A percentile compares a stretch with the other conserved stretches of the same genome.
phyloP scores from a whole-genome alignment of 1,139 yeast genomes.

The Suhomyces choctaworum region DNA sequence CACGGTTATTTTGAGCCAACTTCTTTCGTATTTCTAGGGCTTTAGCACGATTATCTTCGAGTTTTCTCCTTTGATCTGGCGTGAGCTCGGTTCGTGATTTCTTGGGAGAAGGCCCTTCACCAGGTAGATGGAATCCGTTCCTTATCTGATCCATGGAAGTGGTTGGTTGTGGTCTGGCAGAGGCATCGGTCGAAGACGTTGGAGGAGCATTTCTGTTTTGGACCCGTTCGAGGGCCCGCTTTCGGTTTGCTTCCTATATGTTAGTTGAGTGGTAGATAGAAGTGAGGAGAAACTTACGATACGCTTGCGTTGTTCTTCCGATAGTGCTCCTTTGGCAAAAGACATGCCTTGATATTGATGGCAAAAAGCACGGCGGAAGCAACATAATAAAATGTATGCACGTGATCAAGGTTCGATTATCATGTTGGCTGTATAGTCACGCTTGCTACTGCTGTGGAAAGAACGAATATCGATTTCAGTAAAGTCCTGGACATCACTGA shows the following conservation, averaged over 20 bases:
- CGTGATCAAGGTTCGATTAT: no score
- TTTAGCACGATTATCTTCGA: constrained; percentile 57
- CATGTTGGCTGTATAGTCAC: no score
- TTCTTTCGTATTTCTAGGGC: constrained; percentile 56
- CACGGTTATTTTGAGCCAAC: constrained; percentile 30
- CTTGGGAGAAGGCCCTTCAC: constrained; percentile 8
- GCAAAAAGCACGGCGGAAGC: no score
- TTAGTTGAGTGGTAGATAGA: constrained; percentile 2
- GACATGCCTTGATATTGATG: constrained; percentile 13
- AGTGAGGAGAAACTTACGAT: constrained; percentile 14
- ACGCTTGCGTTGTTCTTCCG: constrained; percentile 18
- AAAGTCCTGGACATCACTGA: no score
- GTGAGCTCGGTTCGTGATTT: constrained; percentile 38
- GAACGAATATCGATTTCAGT: no score
- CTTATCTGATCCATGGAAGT: constrained; percentile 14
- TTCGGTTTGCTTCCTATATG: constrained; percentile 56
- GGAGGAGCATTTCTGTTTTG: constrained; percentile 35
- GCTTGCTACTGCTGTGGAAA: no score
- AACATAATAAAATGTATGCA: no score
- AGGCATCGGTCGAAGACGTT: constrained; percentile 2
- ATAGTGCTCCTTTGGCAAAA: constrained; percentile 15
- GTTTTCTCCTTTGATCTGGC: constrained; percentile 51
- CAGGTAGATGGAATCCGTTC: constrained; percentile 10
- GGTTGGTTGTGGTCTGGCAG: constrained; percentile 15
- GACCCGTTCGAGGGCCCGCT: constrained; percentile 58